These are phyloP conservation scores for Lipomyces chichibuensis DNA, from an alignment of 805 yeast species.

Conservation along the genomic window DNA sequence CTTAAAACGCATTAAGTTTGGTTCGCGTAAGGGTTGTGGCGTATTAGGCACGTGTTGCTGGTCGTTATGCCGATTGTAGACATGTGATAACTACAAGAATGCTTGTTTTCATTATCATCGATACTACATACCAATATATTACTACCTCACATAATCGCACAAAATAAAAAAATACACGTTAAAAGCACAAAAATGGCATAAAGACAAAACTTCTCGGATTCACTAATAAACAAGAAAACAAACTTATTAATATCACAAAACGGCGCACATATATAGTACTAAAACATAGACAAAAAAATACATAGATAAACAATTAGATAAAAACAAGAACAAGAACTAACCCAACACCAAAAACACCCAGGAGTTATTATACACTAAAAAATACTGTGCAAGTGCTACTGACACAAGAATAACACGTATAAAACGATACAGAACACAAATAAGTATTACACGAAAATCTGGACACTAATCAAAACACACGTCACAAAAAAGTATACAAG, in stretches of 20 bases:
- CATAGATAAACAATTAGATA: neutral
- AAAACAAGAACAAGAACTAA: neutral
- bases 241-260: neutral
- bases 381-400: neutral
- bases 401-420: neutral
- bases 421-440: slow-evolving; percentile 3
- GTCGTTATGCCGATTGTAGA: no score
- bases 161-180: slow-evolving; percentile 2
- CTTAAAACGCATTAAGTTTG: no score
- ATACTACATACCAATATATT: neutral
- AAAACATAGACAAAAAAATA: slow-evolving; percentile 1
- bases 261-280: neutral
- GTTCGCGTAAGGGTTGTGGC: no score
- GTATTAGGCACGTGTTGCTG: no score
- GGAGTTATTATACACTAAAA: slow-evolving; percentile 8
- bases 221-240: slow-evolving; percentile 4
- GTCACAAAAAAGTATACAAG: slow-evolving; percentile 3
- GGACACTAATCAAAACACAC: neutral
- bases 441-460: neutral
- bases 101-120: neutral
- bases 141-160: neutral
- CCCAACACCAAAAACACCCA: slow-evolving; percentile 34
- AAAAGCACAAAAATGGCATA: slow-evolving; percentile 1
- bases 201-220: neutral
- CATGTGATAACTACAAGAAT: no score